A percentile compares a stretch with the other conserved stretches of the same genome.
phyloP scores from a whole-genome alignment of 2,329 filamentous ascomycete species.

The Fusarium sp. region DNA sequence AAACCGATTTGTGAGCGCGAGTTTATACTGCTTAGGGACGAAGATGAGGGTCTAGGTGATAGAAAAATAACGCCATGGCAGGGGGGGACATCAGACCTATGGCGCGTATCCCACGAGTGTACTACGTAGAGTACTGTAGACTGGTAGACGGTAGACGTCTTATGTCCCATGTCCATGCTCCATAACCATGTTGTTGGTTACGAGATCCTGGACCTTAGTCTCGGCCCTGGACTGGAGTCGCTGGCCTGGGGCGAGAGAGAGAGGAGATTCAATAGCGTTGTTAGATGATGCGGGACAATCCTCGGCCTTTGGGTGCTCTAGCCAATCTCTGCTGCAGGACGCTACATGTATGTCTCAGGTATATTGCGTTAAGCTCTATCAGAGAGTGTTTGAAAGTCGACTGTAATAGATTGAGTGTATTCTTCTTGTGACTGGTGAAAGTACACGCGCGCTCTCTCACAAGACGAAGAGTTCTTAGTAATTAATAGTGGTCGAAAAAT shows the following conservation, averaged over 20 bases:
- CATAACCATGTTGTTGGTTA: background rate
- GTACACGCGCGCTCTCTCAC: slow-evolving; percentile 1
- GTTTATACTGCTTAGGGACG: background rate
- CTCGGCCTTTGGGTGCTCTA: background rate
- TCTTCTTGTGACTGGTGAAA: slow-evolving; percentile 3
- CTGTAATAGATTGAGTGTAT: background rate
- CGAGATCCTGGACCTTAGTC: background rate
- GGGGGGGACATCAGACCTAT: background rate
- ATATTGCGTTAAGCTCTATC: background rate
- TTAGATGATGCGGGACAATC: slow-evolving; percentile 10
- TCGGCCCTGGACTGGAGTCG: background rate
- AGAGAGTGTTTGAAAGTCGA: background rate
- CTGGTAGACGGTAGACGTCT: no score
- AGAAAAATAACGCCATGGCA: no score
- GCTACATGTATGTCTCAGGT: slow-evolving; percentile 14
- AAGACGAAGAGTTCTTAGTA: background rate
- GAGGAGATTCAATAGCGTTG: background rate
- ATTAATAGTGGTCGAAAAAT: background rate
- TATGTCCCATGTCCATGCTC: background rate
- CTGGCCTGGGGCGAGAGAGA: no score
- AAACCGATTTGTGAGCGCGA: background rate
- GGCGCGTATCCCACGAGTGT: background rate
- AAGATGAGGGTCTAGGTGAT: background rate
- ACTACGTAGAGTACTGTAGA: no score
- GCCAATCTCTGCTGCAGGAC: slow-evolving; percentile 10